Percentiles rank a stretch among this genome's conserved stretches.
Conservation (phyloP, 768 basidiomycete species). For the Steccherinum ochraceum region DNA sequence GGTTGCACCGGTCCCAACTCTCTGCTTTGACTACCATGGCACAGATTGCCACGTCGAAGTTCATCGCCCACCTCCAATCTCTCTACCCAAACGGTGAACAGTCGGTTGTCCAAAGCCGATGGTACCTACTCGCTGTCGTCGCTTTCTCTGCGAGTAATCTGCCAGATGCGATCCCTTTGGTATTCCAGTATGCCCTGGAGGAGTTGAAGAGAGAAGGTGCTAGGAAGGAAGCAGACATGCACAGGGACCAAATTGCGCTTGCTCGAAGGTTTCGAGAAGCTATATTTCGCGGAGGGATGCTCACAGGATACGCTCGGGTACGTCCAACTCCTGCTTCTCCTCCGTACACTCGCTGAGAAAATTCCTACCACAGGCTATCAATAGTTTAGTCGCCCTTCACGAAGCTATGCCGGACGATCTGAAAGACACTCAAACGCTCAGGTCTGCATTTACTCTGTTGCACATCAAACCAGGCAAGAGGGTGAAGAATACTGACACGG, state of each 20-base stretch:
- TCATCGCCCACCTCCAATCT: slow-evolving; percentile 38
- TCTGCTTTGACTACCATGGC: slow-evolving; percentile 15
- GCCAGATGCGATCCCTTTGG: slow-evolving; percentile 49
- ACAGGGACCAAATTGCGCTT: slow-evolving; percentile 34
- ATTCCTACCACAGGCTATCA: slow-evolving; percentile 64
- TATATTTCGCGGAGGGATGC: slow-evolving; percentile 54
- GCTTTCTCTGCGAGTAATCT: slow-evolving; percentile 53
- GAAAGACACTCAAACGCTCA: slow-evolving; percentile 38
- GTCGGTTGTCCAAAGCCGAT: slow-evolving; percentile 36
- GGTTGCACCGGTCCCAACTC: no score
- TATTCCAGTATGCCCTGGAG: slow-evolving; percentile 43
- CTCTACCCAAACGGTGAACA: slow-evolving; percentile 34
- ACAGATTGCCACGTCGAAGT: slow-evolving; percentile 31
- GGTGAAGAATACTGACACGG: no score
- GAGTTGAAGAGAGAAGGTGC: slow-evolving; percentile 30
- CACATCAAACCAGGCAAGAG: not conserved
- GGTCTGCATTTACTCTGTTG: slow-evolving; percentile 27
- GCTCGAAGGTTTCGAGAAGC: slow-evolving; percentile 56
- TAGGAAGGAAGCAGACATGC: not conserved
- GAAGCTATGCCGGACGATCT: slow-evolving; percentile 47
- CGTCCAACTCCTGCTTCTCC: no score
- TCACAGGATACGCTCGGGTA: slow-evolving; percentile 55
- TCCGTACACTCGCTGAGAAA: no score
- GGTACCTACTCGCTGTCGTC: slow-evolving; percentile 54
- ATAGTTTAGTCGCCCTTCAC: slow-evolving; percentile 45